Base-by-base conservation (phyloP, 305 asterid species). In the Solanum hybrid region DNA sequence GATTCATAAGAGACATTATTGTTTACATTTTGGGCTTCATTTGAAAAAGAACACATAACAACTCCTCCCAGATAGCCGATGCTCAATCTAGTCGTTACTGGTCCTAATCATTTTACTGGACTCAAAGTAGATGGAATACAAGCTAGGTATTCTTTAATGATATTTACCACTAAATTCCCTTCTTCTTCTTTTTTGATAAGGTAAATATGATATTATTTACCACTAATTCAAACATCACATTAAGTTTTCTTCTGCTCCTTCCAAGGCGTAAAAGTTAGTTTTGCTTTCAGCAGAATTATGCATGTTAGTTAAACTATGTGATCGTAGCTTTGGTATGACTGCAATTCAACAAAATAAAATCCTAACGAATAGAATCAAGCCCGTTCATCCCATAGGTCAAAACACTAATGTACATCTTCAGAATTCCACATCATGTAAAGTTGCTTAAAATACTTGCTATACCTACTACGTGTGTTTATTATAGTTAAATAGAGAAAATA, bases 371-470 rank as follows among this genome's bases (percentile, higher is more conserved):
- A 46, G 72, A 27, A 46, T 4, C 73, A 46, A 17, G n/a, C 20
- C 87, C 6, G 73, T 16, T 82, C 87, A 46, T 12, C 40, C 73
- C 73, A 46, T 5, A 82, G 5, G 87, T 29, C 87, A 82, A 82
- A 82, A 82, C 72, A 46, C 17, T 82, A 24, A 29, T 29, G 29
- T 42, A 82, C 87, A 82, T 46, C 24, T 82, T 82, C 73, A 46
- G 37, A 82, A 82, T 46, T 82, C 40, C 87, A 82, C 87, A 82
- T 51, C 87, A 29, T 46, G 87, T 82, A 35, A 82, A 46, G 87
- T 82, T 29, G 27, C 87, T 51, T 29, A 29, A 29, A 82, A 46
- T 82, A 29, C 73, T 82, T 51, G 40, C 16, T 17, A 82, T 82
- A 46, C 20, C 87, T 27, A 27, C 66, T 20, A 82, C 11, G 22